phyloP scores from a whole-genome alignment of 345 rosid genomes.

The Moricandia moricandioides region DNA sequence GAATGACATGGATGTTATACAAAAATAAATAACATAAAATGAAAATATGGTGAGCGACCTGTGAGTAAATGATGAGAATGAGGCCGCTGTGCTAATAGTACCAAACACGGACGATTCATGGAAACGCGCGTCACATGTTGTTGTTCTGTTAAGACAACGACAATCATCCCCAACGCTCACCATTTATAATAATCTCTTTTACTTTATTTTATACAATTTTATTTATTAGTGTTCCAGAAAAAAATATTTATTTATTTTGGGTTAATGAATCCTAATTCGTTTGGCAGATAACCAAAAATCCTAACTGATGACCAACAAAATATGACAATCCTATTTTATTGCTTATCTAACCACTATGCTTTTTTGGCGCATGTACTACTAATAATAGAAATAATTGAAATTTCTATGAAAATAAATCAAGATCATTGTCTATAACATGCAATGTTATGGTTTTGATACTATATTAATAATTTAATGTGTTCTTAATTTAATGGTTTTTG shows the following conservation, averaged over 20 bases:
- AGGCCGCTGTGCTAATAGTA: slow-evolving; percentile 19
- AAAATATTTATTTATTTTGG: not conserved
- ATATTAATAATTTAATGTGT: not conserved
- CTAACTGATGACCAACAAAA: not conserved
- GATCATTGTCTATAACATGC: not conserved
- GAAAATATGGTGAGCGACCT: slow-evolving; percentile 19
- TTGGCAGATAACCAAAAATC: not conserved
- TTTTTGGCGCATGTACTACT: not conserved
- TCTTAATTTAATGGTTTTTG: not conserved
- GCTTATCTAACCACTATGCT: not conserved
- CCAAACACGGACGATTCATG: slow-evolving; percentile 32
- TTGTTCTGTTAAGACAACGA: slow-evolving; percentile 22
- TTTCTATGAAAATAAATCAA: not conserved
- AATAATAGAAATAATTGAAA: not conserved
- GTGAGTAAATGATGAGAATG: slow-evolving; percentile 10
- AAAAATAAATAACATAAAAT: not conserved
- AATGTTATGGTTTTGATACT: not conserved
- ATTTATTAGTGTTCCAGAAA: too few relatives aligned
- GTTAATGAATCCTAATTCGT: not conserved
- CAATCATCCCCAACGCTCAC: slow-evolving; percentile 23
- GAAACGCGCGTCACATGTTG: slow-evolving; percentile 32
- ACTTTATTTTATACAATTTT: not conserved
- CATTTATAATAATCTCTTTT: not conserved
- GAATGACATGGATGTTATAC: not conserved
- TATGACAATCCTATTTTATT: not conserved